These are phyloP conservation scores for Floccularia luteovirens DNA, from an alignment of 768 basidiomycete genomes.

Conservation along the genomic window DNA sequence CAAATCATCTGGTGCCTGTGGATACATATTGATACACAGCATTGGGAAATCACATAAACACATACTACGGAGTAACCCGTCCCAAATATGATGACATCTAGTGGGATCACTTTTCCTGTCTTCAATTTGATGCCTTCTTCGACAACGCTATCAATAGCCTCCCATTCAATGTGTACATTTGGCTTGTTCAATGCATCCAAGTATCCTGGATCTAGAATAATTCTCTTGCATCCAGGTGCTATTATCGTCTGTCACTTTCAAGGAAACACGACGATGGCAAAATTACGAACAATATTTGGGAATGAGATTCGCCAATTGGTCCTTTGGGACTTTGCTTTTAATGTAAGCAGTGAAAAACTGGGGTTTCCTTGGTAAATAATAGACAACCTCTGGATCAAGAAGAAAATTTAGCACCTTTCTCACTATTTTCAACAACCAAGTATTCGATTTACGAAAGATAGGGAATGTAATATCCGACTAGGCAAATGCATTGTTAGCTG, in stretches of 20 bases:
- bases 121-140: conserved; percentile 42
- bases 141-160: conserved; percentile 37
- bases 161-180: conserved; percentile 46
- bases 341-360: conserved; percentile 40
- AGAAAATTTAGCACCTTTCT: conserved; percentile 19
- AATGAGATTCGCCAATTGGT: conserved; percentile 36
- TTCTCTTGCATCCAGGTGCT: conserved; percentile 59
- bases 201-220: conserved; percentile 55
- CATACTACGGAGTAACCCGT: conserved; percentile 47
- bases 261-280: too few species aligned
- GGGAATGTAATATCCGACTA: conserved; percentile 30
- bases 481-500: neutral
- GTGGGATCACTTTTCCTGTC: conserved; percentile 36
- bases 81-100: conserved; percentile 52
- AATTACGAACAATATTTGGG: conserved; percentile 42
- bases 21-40: conserved; percentile 20
- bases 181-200: conserved; percentile 41
- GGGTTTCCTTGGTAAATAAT: neutral
- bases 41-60: conserved; percentile 38
- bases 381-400: neutral
- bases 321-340: conserved; percentile 36
- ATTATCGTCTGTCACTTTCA: conserved; percentile 4
- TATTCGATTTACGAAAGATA: conserved; percentile 33
- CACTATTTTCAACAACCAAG: conserved; percentile 17
- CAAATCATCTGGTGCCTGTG: conserved; percentile 27